Evolutionary conservation across 768 basidiomycete species (phyloP).

Genomic region (Suillus ampliporus): DNA sequence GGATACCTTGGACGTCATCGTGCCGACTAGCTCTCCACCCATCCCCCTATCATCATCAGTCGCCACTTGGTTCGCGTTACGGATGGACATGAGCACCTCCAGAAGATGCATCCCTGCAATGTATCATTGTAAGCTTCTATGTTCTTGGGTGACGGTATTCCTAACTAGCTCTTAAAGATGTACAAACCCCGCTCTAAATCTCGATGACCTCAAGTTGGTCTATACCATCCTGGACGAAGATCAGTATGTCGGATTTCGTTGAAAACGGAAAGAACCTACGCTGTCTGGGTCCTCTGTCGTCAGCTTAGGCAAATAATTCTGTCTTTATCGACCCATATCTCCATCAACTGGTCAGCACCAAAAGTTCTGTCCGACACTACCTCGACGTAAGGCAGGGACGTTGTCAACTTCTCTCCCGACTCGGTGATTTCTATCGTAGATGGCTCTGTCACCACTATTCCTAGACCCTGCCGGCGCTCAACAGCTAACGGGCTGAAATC

Average conservation of each 20-base stretch:
- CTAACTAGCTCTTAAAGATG: background rate
- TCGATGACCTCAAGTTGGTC: background rate
- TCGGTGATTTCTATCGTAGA: too few species aligned
- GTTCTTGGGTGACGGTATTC: background rate
- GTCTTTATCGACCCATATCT: too few species aligned
- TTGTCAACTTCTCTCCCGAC: too few species aligned
- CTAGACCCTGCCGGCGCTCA: too few species aligned
- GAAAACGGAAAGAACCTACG: background rate
- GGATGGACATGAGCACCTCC: conserved; percentile 77
- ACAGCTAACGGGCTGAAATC: too few species aligned
- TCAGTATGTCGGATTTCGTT: background rate
- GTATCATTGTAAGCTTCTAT: background rate
- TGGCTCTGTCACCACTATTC: too few species aligned
- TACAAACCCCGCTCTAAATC: background rate
- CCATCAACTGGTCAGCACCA: too few species aligned
- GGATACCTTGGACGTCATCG: conserved; percentile 23
- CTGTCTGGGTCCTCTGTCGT: background rate
- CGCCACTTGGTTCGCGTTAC: conserved; percentile 50
- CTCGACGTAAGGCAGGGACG: too few species aligned
- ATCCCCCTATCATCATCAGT: too few species aligned
- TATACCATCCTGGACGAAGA: background rate
- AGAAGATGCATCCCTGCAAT: background rate
- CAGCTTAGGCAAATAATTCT: background rate
- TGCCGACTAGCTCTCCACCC: conserved; percentile 8
- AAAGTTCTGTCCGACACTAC: too few species aligned